Evolutionary conservation across 768 basidiomycete genomes (phyloP), one percentile per base, ranked within the genome.

Genomic region (Mycena leptocephala): DNA sequence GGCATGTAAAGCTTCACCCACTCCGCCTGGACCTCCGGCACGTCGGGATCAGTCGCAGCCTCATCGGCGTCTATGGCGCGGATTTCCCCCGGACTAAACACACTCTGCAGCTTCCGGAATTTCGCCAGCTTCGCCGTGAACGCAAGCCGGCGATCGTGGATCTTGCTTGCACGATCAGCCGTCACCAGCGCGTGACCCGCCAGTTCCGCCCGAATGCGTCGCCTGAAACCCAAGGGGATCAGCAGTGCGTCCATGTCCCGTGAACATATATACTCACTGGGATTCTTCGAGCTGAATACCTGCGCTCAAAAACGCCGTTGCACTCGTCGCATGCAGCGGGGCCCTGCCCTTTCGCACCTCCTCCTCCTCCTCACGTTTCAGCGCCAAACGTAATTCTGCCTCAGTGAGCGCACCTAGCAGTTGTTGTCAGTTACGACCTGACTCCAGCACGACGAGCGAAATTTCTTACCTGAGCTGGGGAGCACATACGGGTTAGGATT

Each of bases 251-350:
- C 8, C 5, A 1, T 3, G 5, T 5, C 18, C 30, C 16, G 30
- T 14, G 7, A 48, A 28, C 10, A 8, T 14, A 35, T 20, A 9
- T 14, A 70, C 69, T 11, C 30, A 71, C 74, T 76, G 74, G 5
- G 41, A 13, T 14, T 76, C 69, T 39, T 76, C 74, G 11, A 71
- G 26, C 20, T 71, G 69, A 11, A 76, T 4, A 2, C 74, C 74
- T 6, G 69, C 74, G 1, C 33, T 3, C 20, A 76, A 18, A 35
- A 76, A 76, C 10, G 62, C 39, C 3, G 69, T 76, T 8, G 62
- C 39, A 16, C 74, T 76, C 1, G 62, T 64, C 2, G 43, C 69
- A 30, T 67, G 65, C 20, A 76, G 14, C 1, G 30, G 46, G 3
- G 58, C 56, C 26, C 13, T 22, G 9, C 65, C 65, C 39, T 24